Percentiles rank a stretch among this genome's conserved stretches.
phyloP scores from a whole-genome alignment of 2,329 filamentous ascomycete species.

The Penicillium sp. region DNA sequence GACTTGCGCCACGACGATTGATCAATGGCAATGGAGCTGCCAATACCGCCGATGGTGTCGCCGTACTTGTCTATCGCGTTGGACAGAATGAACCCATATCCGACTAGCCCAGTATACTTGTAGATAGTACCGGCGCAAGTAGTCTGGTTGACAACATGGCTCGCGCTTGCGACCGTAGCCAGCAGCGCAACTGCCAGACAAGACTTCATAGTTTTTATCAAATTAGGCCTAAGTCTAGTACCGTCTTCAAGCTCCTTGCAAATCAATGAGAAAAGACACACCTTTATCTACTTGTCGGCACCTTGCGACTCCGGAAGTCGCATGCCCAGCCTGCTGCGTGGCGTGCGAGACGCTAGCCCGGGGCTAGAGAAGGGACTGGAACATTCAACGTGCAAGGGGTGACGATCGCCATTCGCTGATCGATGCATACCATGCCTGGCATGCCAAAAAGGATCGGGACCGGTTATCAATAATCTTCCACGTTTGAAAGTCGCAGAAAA shows the following conservation, averaged over 20 bases:
- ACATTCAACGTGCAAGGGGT: slow-evolving; percentile 12
- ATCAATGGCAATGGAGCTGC: slow-evolving; percentile 67
- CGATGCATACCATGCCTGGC: background rate
- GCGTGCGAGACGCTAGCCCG: slow-evolving; percentile 1
- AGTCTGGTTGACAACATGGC: slow-evolving; percentile 48
- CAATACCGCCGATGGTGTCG: slow-evolving; percentile 69
- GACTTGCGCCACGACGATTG: slow-evolving; percentile 60
- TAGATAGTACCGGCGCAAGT: slow-evolving; percentile 64
- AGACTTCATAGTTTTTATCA: slow-evolving; percentile 25
- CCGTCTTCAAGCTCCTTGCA: background rate
- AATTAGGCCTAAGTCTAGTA: background rate
- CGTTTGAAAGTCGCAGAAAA: background rate
- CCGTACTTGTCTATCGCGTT: slow-evolving; percentile 66
- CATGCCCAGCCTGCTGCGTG: background rate
- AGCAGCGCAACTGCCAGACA: slow-evolving; percentile 17
- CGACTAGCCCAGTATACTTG: slow-evolving; percentile 67
- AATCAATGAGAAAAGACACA: background rate
- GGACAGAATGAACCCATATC: slow-evolving; percentile 63
- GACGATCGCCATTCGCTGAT: slow-evolving; percentile 16
- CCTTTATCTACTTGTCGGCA: slow-evolving; percentile 1
- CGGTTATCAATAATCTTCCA: slow-evolving; percentile 14
- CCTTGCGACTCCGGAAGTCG: background rate
- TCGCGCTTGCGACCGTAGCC: slow-evolving; percentile 18
- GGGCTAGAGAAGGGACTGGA: background rate
- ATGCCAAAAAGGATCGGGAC: slow-evolving; percentile 7